Conservation (phyloP, 1,139 yeast species). For the Blastobotrys buckinghamii region DNA sequence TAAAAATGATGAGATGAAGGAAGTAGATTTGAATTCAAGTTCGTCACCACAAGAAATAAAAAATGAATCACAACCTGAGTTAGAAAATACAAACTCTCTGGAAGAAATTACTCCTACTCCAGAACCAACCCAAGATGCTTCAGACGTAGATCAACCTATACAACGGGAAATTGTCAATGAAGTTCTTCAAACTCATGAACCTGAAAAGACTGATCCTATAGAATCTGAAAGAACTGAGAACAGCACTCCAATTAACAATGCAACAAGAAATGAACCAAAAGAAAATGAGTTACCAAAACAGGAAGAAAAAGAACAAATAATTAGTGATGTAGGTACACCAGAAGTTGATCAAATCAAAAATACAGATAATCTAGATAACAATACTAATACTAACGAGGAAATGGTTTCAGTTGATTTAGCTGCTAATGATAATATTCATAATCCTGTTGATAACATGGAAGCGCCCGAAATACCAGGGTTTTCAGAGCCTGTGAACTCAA, state of each 20-base stretch:
- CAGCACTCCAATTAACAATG: slow-evolving; percentile 13
- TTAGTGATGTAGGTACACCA: not conserved
- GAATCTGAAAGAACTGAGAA: slow-evolving; percentile 8
- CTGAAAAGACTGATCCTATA: not conserved
- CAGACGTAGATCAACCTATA: not conserved
- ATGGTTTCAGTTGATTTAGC: not conserved
- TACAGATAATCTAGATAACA: not conserved
- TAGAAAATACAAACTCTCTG: slow-evolving; percentile 4
- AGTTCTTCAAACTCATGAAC: not conserved
- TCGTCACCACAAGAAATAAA: slow-evolving; percentile 4
- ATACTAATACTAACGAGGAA: not conserved
- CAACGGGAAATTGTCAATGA: not conserved
- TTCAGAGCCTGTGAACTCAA: too few species aligned
- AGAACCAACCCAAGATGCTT: too few species aligned
- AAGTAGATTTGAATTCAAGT: not conserved
- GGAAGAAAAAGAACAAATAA: slow-evolving; percentile 10
- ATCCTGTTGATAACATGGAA: not conserved
- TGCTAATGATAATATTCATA: not conserved
- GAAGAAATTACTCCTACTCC: too few species aligned
- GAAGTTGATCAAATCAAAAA: not conserved
- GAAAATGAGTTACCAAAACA: too few species aligned
- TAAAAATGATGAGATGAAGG: not conserved
- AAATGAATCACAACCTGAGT: slow-evolving; percentile 14
- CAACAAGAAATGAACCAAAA: slow-evolving; percentile 11
- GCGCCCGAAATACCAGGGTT: too few species aligned